Evolutionary conservation across 805 yeast genomes (phyloP), one percentile per base, ranked within the genome.

Genomic region (Maudiozyma serrabonitensis): DNA sequence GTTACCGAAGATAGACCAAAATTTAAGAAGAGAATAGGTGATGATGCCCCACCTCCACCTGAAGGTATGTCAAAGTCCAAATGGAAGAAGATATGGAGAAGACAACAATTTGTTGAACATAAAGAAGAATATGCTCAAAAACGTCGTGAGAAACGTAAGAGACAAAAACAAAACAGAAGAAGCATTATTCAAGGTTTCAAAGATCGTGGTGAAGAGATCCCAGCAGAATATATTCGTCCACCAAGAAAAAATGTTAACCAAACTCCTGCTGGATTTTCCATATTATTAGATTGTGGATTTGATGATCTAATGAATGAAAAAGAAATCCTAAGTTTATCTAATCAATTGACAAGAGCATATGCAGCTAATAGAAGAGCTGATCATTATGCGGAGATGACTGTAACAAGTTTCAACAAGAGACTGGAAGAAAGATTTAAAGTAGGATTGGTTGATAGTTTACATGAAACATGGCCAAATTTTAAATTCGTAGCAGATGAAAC

Each of bases 281-380:
- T 90, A 26, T 69, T 90, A n/a, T 61, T 90, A 54, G 99, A 91
- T 67, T 91, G 99, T 68, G 85, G 77, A 15, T 91, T 91, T 65
- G 98, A 93, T 61, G 93, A 86, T 43, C 61, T 85, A 59, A 93
- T 93, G 99, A 78, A 75, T 37, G 86, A 81, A 18, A 82, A 82
- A 52, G 85, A 81, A 56, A 66, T 73, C 18, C 76, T 77, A 1
- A 86, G 95, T 19, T 67, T 91, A 60, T 78, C 88, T 6, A 76
- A 81, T 46, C 99, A 91, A 68, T 74, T 93, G 46, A 80, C 91
- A 3, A 74, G 96, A 51, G 76, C 87, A 46, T 91, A 91, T 65
- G 78, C 95, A 7, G 84, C 84, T 16, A 87, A 85, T 62, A 77
- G 85, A 56, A 76, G 79, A 46, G 78, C 86, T 16, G 61, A 66